Conservation (phyloP, 2,329 filamentous ascomycete genomes). For the Colletotrichum liriopes region DNA sequence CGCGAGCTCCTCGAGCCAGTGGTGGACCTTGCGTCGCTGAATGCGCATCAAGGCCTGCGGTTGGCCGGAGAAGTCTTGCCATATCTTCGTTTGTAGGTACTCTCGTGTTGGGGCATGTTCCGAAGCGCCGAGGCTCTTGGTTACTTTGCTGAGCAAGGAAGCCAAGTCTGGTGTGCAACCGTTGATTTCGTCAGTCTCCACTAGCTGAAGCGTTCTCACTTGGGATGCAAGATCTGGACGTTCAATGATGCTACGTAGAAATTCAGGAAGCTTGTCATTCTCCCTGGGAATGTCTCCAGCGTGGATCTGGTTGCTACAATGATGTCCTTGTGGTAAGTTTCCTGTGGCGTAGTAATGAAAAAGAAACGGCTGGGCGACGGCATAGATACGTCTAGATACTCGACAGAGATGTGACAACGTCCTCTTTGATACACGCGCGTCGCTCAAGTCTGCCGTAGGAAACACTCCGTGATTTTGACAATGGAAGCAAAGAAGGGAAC, state of each 20-base stretch:
- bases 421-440: conserved; percentile 1
- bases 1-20: conserved; percentile 36
- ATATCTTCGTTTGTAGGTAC: conserved; percentile 9
- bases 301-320: neutral
- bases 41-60: neutral
- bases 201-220: conserved; percentile 13
- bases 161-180: conserved; percentile 19
- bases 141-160: conserved; percentile 7
- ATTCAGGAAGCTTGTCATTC: conserved; percentile 19
- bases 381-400: conserved; percentile 25
- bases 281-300: neutral
- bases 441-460: neutral
- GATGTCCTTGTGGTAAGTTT: conserved; percentile 1
- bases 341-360: conserved; percentile 27
- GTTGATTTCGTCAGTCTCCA: conserved; percentile 27
- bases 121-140: neutral
- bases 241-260: conserved; percentile 21
- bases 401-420: conserved; percentile 16
- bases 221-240: conserved; percentile 22
- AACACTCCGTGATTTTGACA: conserved; percentile 6
- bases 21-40: conserved; percentile 21
- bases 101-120: conserved; percentile 2
- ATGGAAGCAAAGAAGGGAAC: conserved; percentile 24
- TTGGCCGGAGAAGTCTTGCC: neutral
- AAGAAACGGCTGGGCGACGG: conserved; percentile 34